Evolutionary conservation across 2,329 filamentous ascomycete genomes (phyloP), one percentile per base, ranked within the genome.

Genomic region (Venturia effusa): DNA sequence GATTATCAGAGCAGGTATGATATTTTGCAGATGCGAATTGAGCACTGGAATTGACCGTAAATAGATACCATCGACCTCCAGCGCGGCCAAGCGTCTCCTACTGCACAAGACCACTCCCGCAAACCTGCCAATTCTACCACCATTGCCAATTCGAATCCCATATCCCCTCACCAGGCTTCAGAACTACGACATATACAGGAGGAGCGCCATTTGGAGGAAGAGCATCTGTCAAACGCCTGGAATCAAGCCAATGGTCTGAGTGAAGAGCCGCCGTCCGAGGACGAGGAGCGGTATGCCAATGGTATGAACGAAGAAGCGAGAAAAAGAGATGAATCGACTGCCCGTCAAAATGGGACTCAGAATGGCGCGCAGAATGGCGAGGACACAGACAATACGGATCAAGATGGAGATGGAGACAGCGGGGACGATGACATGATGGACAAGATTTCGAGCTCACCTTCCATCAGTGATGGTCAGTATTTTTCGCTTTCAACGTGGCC

Each of bases 361-460:
- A 41, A 65, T 60, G 68, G 70, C 43, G 68, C 70, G 41, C 68
- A 75, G 30, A 74, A 74, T 61, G 76, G 73, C 24, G 75, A 78
- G 61, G 83, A 85, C 61, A 76, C 72, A 17, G 81, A 84, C 63
- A 74, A 79, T 68, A 85, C 85, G 60, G 87, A 88, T 70, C 89
- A 82, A 59, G 84, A 90, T 67, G 78, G 87, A 64, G 77, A 77
- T 40, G 82, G 84, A 66, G 88, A 89, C 69, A 84, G 89, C 70
- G 78, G 92, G 74, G 92, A 95, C 72, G 87, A 97, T 76, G 93
- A 97, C 76, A 87, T 96, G 86, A 91, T 96, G 89, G 94, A 97
- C 80, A 94, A 94, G 77, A 97, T 99, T 69, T 97, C 93, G 71
- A 97, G 92, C 77, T 97, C 93, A 71, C 94, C 94, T 73, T 97